These are phyloP conservation scores for Talaromyces sp. DNA, from an alignment of 2,329 filamentous ascomycete genomes.

Conservation along the genomic window DNA sequence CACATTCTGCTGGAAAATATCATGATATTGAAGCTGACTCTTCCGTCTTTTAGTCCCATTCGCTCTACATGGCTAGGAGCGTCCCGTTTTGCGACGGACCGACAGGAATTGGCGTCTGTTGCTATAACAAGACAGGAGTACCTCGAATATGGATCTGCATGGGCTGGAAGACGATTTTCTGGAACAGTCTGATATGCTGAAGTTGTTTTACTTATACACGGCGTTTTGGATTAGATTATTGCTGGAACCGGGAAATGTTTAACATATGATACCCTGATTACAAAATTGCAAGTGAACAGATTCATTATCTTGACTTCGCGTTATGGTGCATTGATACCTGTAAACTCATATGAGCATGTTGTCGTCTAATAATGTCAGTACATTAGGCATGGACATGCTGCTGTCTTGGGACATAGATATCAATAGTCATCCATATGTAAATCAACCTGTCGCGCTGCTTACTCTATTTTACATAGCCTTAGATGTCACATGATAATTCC, in stretches of 20 bases:
- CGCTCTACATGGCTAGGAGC: constrained; percentile 81
- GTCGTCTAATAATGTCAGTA: too few relatives aligned
- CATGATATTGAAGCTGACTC: neutral
- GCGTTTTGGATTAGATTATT: neutral
- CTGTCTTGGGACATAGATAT: neutral
- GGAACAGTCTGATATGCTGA: constrained; percentile 19
- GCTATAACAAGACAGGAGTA: constrained; percentile 87
- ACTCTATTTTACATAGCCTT: neutral
- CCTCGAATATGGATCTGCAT: constrained; percentile 72
- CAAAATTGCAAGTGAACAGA: neutral
- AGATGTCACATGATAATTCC: neutral
- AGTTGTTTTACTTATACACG: neutral
- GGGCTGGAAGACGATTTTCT: constrained; percentile 68
- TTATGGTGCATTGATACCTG: too few relatives aligned
- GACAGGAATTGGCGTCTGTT: constrained; percentile 58
- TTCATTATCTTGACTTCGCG: neutral
- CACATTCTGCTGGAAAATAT: neutral
- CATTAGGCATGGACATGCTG: too few relatives aligned
- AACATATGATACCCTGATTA: constrained; percentile 12
- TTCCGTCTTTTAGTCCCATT: constrained; percentile 51
- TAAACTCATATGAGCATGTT: too few relatives aligned
- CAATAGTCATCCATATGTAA: neutral
- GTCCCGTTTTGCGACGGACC: constrained; percentile 67
- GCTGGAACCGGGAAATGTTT: constrained; percentile 1
- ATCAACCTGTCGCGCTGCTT: neutral